Evolutionary conservation across 2,329 filamentous ascomycete genomes (phyloP).

Genomic region (Calycina herbarum): DNA sequence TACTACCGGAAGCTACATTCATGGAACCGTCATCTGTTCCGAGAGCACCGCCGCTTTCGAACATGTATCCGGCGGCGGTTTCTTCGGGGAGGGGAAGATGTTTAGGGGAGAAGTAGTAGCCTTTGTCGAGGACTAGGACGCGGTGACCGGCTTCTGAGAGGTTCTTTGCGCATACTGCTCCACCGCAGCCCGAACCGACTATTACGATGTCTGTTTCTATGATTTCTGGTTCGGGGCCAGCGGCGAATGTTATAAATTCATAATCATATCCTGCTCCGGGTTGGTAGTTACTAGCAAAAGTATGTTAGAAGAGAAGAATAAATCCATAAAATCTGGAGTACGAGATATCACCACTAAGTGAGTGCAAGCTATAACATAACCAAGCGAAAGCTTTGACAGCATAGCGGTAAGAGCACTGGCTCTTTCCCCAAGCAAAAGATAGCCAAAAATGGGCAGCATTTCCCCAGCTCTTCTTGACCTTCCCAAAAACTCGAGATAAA

Average conservation of each 20-base stretch:
- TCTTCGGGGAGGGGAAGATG: constrained; percentile 73
- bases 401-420: not conserved
- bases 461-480: not conserved
- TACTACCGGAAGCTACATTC: constrained; percentile 65
- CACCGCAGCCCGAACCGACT: constrained; percentile 84
- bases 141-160: constrained; percentile 72
- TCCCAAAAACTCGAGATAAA: not conserved
- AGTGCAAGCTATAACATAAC: not conserved
- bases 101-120: constrained; percentile 70
- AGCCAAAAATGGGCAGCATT: not conserved
- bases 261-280: constrained; percentile 30
- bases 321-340: not conserved
- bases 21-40: constrained; percentile 58
- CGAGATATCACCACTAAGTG: not conserved
- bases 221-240: constrained; percentile 47
- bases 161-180: constrained; percentile 77
- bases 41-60: constrained; percentile 63
- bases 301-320: not conserved
- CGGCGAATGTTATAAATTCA: constrained; percentile 34
- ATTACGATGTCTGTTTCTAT: constrained; percentile 82
- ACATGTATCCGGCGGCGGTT: constrained; percentile 63
- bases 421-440: not conserved
- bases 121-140: constrained; percentile 82
- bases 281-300: not conserved
- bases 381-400: not conserved